Percentiles rank a stretch among this genome's conserved stretches.
These are phyloP conservation scores for Medicago arabica DNA, from an alignment of 306 rosid species.

Conservation along the genomic window DNA sequence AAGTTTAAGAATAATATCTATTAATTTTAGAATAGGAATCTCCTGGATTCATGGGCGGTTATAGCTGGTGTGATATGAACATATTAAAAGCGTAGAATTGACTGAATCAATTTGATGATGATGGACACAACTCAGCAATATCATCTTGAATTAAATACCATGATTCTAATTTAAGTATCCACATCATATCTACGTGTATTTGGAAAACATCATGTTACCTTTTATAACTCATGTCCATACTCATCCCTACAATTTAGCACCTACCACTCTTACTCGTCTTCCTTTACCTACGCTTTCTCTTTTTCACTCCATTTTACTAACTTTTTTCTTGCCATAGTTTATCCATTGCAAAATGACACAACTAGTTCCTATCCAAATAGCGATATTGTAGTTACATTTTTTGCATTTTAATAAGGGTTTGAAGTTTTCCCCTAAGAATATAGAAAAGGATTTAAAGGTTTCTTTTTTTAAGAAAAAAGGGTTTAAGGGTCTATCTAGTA, in stretches of 20 bases:
- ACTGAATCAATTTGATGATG: neutral
- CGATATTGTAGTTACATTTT: too few relatives aligned
- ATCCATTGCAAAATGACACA: neutral
- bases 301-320: neutral
- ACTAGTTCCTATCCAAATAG: neutral
- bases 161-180: neutral
- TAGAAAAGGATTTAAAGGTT: too few relatives aligned
- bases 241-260: conserved; percentile 7
- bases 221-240: neutral
- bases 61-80: neutral
- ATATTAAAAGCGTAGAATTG: neutral
- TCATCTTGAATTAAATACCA: neutral
- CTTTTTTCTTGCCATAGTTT: neutral
- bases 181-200: conserved; percentile 18
- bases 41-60: neutral
- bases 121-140: conserved; percentile 22
- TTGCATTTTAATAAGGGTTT: too few relatives aligned
- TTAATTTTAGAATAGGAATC: neutral
- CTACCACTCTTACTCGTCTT: neutral
- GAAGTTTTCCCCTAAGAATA: too few relatives aligned
- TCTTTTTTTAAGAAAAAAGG: too few relatives aligned
- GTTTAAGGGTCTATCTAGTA: too few relatives aligned
- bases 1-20: too few relatives aligned
- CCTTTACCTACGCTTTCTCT: neutral
- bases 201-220: neutral